A percentile compares a stretch with the other conserved stretches of the same genome.
These are phyloP conservation scores for Teunomyces tritomae DNA, from an alignment of 805 yeast species.

Conservation along the genomic window DNA sequence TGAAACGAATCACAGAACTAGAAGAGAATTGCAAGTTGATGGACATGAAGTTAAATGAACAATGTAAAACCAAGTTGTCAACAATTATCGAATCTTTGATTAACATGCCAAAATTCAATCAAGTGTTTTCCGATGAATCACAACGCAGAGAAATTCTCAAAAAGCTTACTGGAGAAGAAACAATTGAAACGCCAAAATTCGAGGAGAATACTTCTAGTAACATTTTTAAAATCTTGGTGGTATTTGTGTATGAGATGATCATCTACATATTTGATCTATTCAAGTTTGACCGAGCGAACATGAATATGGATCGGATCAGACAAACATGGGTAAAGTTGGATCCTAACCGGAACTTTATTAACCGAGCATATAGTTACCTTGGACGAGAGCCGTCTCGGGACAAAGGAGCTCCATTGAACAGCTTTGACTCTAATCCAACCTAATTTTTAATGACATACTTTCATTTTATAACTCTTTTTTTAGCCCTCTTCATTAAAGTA, in stretches of 20 bases:
- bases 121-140: slow-evolving; percentile 25
- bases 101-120: slow-evolving; percentile 29
- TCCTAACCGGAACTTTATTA: slow-evolving; percentile 38
- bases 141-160: slow-evolving; percentile 27
- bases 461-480: too few relatives aligned
- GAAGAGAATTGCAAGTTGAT: slow-evolving; percentile 32
- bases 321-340: slow-evolving; percentile 38
- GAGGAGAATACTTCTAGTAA: slow-evolving; percentile 6
- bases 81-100: slow-evolving; percentile 24
- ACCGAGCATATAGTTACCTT: slow-evolving; percentile 33
- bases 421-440: slow-evolving; percentile 1
- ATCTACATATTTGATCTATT: slow-evolving; percentile 31
- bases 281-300: slow-evolving; percentile 38
- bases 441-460: neutral
- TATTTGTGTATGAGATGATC: slow-evolving; percentile 34
- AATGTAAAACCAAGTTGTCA: slow-evolving; percentile 24
- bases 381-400: slow-evolving; percentile 17
- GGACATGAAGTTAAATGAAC: slow-evolving; percentile 26
- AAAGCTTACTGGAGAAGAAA: slow-evolving; percentile 24
- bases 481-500: neutral
- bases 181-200: slow-evolving; percentile 3
- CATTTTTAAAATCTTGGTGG: slow-evolving; percentile 21
- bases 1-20: slow-evolving; percentile 38
- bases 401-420: slow-evolving; percentile 11
- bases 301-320: slow-evolving; percentile 43